Percentiles rank a stretch among this genome's conserved stretches.
Conservation (phyloP, 2,329 filamentous ascomycete genomes). For the Rhexocercosporidium sp. region DNA sequence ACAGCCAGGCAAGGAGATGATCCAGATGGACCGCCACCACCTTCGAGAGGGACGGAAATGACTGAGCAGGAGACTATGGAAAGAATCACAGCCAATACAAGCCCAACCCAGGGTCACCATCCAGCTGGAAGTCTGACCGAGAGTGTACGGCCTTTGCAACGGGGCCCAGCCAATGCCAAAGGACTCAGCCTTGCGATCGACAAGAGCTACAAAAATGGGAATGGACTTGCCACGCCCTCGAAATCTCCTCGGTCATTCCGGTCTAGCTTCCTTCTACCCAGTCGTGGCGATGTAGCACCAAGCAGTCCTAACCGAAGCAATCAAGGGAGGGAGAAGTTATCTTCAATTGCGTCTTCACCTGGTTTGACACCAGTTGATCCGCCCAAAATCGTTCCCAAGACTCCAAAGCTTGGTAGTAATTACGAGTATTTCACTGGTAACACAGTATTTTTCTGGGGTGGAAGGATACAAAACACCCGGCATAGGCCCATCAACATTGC, state of each 20-base stretch:
- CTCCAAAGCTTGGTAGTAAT: constrained; percentile 67
- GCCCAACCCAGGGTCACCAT: constrained; percentile 66
- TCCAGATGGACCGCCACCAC: constrained; percentile 61
- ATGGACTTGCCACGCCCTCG: constrained; percentile 61
- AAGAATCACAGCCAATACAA: constrained; percentile 74
- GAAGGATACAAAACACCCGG: constrained; percentile 85
- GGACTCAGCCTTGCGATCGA: constrained; percentile 64
- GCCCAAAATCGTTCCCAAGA: constrained; percentile 37
- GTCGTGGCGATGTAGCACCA: constrained; percentile 56
- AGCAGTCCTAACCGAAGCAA: constrained; percentile 60
- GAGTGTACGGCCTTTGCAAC: constrained; percentile 73
- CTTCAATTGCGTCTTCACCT: constrained; percentile 79
- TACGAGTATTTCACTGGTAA: constrained; percentile 95
- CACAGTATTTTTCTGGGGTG: constrained; percentile 85
- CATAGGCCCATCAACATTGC: constrained; percentile 88
- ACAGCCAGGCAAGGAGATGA: constrained; percentile 47
- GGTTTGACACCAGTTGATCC: constrained; percentile 58
- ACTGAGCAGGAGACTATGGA: constrained; percentile 77
- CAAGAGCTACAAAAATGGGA: constrained; percentile 60
- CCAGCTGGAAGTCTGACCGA: constrained; percentile 70
- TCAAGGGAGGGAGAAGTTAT: constrained; percentile 80
- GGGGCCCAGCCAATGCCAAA: constrained; percentile 43
- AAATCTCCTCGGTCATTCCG: constrained; percentile 79
- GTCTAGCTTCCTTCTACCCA: constrained; percentile 72
- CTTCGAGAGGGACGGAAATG: constrained; percentile 80